Conservation (phyloP, 306 rosid genomes). For the Fragaria ananassa region DNA sequence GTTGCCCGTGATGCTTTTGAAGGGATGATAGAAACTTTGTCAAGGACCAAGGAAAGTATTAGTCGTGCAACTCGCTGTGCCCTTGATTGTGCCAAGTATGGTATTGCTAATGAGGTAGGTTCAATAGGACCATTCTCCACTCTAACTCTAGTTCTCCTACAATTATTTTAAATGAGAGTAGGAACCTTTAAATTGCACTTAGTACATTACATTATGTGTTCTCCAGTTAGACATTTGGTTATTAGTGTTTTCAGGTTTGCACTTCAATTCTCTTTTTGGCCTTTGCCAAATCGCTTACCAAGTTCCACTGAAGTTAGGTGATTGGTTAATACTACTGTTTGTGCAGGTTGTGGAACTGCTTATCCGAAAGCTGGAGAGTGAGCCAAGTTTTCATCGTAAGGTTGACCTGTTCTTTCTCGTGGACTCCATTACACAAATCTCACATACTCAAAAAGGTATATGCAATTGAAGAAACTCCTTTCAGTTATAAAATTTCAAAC, state of each 20-base stretch:
- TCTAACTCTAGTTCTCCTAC: background rate
- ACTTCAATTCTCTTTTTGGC: background rate
- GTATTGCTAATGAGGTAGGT: conserved; percentile 94
- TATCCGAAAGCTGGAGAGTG: conserved; percentile 88
- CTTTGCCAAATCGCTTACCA: background rate
- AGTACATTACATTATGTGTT: background rate
- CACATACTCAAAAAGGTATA: conserved; percentile 85
- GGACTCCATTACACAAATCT: conserved; percentile 96
- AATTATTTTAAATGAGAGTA: background rate
- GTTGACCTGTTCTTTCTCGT: conserved; percentile 96
- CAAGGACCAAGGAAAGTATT: conserved; percentile 98
- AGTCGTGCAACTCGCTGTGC: conserved; percentile 99
- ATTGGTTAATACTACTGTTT: conserved; percentile 12
- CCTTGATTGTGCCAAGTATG: conserved; percentile 96
- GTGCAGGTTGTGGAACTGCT: conserved; percentile 96
- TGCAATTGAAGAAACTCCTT: background rate
- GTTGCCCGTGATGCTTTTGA: conserved; percentile 99
- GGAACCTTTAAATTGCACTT: background rate
- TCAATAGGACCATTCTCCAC: conserved; percentile 7
- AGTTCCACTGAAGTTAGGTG: background rate
- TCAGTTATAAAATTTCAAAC: background rate
- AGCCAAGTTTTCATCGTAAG: conserved; percentile 86
- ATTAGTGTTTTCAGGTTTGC: background rate
- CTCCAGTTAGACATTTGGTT: background rate
- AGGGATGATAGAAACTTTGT: conserved; percentile 99